Percentiles rank a stretch among this genome's conserved stretches.
These are phyloP conservation scores for Solanum piurae DNA, from an alignment of 257 asterid species.

Conservation along the genomic window DNA sequence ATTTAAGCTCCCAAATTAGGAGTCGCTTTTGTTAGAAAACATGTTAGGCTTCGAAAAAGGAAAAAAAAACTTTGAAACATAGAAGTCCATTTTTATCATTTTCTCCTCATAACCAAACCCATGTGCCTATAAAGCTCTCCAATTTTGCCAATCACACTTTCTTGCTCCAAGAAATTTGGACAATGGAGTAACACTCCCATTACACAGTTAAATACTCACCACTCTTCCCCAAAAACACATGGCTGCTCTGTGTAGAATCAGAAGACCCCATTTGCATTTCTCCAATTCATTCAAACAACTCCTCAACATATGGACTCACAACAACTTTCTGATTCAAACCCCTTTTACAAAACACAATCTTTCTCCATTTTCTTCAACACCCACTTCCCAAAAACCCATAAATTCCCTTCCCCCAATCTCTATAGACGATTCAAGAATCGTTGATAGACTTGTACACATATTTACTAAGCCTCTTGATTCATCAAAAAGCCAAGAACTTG, in stretches of 20 bases:
- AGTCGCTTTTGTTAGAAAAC: rapidly evolving
- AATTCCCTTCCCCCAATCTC: neutral
- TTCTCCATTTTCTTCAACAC: neutral
- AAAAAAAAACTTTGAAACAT: neutral
- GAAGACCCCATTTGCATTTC: neutral
- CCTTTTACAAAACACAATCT: neutral
- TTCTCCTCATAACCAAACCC: neutral
- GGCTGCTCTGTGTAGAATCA: neutral
- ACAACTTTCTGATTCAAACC: neutral
- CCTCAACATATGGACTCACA: neutral
- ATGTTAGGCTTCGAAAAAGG: too few species aligned
- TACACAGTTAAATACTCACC: neutral
- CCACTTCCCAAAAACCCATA: neutral
- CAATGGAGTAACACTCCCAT: neutral
- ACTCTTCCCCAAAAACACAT: neutral
- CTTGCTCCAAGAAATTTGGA: neutral
- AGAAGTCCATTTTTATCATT: neutral
- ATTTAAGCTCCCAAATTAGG: too few species aligned
- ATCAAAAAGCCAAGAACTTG: slow-evolving; percentile 42
- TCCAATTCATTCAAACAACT: neutral
- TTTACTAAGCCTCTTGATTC: slow-evolving; percentile 38
- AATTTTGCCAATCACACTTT: neutral
- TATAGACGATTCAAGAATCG: neutral
- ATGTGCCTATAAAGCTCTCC: neutral
- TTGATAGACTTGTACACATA: slow-evolving; percentile 37